A percentile compares a stretch with the other conserved stretches of the same genome.
phyloP scores from a whole-genome alignment of 2,329 filamentous ascomycete genomes.

The Penicillium verrucosum region DNA sequence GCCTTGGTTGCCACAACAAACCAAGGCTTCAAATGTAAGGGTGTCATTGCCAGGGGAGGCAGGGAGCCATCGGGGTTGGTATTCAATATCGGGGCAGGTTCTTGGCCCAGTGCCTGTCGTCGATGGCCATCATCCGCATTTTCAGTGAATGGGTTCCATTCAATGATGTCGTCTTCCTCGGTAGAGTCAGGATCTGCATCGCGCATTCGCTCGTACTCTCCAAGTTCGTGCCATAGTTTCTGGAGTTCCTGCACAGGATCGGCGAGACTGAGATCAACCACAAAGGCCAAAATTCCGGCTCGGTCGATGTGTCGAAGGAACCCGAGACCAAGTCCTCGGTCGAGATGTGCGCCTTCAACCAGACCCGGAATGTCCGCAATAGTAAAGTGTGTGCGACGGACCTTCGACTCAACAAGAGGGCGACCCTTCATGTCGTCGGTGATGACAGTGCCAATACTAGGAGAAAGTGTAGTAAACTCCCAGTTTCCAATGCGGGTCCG shows the following conservation, averaged over 20 bases:
- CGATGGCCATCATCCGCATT: slow-evolving; percentile 23
- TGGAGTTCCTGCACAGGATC: slow-evolving; percentile 76
- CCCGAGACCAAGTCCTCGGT: slow-evolving; percentile 83
- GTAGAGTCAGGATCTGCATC: slow-evolving; percentile 67
- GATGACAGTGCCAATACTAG: slow-evolving; percentile 93
- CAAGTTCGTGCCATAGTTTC: slow-evolving; percentile 85
- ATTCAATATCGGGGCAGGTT: slow-evolving; percentile 6
- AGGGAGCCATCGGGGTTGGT: slow-evolving; percentile 29
- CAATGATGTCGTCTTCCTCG: slow-evolving; percentile 50
- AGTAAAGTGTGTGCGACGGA: slow-evolving; percentile 74
- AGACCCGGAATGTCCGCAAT: slow-evolving; percentile 95
- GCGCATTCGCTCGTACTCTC: slow-evolving; percentile 78
- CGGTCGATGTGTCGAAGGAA: slow-evolving; percentile 94
- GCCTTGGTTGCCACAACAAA: slow-evolving; percentile 94
- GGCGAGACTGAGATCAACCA: slow-evolving; percentile 77
- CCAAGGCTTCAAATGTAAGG: slow-evolving; percentile 93
- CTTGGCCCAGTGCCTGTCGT: background rate
- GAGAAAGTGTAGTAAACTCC: slow-evolving; percentile 94
- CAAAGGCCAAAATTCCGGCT: slow-evolving; percentile 87
- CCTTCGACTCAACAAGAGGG: slow-evolving; percentile 53
- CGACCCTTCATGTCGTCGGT: slow-evolving; percentile 82
- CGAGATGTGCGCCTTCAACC: slow-evolving; percentile 86
- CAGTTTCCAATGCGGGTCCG: slow-evolving; percentile 86
- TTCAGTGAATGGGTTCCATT: slow-evolving; percentile 42
- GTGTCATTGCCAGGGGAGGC: slow-evolving; percentile 54